Evolutionary conservation across 2,329 filamentous ascomycete genomes (phyloP).

Genomic region (Fusarium zealandicum): DNA sequence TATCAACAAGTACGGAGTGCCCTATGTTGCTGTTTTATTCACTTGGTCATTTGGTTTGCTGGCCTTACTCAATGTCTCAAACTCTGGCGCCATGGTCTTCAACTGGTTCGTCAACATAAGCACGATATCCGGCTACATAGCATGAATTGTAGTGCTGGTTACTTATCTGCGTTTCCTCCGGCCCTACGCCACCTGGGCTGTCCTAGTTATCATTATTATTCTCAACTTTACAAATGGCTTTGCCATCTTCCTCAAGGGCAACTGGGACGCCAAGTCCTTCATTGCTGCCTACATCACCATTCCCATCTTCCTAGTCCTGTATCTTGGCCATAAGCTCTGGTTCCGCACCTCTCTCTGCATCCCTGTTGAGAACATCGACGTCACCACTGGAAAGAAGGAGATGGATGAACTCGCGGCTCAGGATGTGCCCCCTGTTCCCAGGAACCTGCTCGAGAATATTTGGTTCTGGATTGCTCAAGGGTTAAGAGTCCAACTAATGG

Average conservation of each 20-base stretch:
- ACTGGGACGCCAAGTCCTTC: conserved; percentile 26
- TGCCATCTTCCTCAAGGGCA: conserved; percentile 22
- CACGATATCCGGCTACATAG: conserved; percentile 66
- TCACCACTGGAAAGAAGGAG: conserved; percentile 15
- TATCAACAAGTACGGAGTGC: conserved; percentile 68
- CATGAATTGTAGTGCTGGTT: conserved; percentile 65
- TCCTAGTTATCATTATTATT: conserved; percentile 20
- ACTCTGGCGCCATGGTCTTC: conserved; percentile 69
- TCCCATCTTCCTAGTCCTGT: conserved; percentile 26
- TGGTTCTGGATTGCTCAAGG: conserved; percentile 15
- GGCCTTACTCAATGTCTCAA: conserved; percentile 73
- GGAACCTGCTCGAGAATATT: conserved; percentile 8
- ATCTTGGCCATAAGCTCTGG: conserved; percentile 26
- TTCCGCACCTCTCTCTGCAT: conserved; percentile 11
- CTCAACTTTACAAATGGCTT: conserved; percentile 34
- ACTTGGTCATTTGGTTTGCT: conserved; percentile 54
- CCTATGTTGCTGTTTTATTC: conserved; percentile 48
- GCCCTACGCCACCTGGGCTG: conserved; percentile 62
- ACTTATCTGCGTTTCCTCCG: conserved; percentile 67
- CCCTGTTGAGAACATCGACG: conserved; percentile 3
- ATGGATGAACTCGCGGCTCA: conserved; percentile 14
- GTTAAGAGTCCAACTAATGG: background rate
- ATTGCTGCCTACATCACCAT: conserved; percentile 32
- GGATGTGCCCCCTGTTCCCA: conserved; percentile 9
- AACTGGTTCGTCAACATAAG: conserved; percentile 76